Percentiles rank a stretch among this genome's conserved stretches.
These are phyloP conservation scores for Porcisia hertigi DNA, from an alignment of 208 protist genomes.

Conservation along the genomic window DNA sequence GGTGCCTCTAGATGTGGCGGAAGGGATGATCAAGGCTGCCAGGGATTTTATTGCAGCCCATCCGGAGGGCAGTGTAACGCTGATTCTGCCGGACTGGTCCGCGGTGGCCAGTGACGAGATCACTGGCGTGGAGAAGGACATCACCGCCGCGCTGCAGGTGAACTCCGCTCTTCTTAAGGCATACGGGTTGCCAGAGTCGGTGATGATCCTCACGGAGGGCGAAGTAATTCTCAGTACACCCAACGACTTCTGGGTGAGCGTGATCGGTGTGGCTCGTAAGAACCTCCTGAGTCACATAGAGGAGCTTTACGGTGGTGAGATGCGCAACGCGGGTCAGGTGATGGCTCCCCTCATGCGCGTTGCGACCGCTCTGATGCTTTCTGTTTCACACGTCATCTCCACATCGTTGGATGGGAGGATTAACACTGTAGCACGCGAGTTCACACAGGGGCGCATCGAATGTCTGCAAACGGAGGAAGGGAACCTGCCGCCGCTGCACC, in stretches of 20 bases:
- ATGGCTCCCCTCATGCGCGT: slow-evolving; percentile 85
- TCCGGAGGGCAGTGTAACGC: slow-evolving; percentile 47
- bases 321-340: slow-evolving; percentile 83
- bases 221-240: slow-evolving; percentile 75
- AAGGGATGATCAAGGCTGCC: slow-evolving; percentile 43
- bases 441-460: slow-evolving; percentile 50
- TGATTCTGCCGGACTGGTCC: slow-evolving; percentile 86
- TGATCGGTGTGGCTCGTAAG: slow-evolving; percentile 84
- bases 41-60: slow-evolving; percentile 61
- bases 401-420: slow-evolving; percentile 48
- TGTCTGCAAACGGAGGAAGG: slow-evolving; percentile 33
- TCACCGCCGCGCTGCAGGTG: slow-evolving; percentile 72
- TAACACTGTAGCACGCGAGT: slow-evolving; percentile 48
- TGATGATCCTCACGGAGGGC: slow-evolving; percentile 76
- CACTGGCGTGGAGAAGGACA: slow-evolving; percentile 79
- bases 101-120: slow-evolving; percentile 68
- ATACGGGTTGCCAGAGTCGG: slow-evolving; percentile 44
- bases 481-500: slow-evolving; percentile 85
- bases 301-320: slow-evolving; percentile 51
- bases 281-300: slow-evolving; percentile 74
- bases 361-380: slow-evolving; percentile 50
- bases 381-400: slow-evolving; percentile 74
- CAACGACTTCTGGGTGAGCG: slow-evolving; percentile 90
- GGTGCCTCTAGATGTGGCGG: slow-evolving; percentile 63
- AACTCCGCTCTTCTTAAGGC: slow-evolving; percentile 64